A percentile compares a stretch with the other conserved stretches of the same genome.
These are phyloP conservation scores for Prunella vulgaris DNA, from an alignment of 257 asterid species.

Conservation along the genomic window DNA sequence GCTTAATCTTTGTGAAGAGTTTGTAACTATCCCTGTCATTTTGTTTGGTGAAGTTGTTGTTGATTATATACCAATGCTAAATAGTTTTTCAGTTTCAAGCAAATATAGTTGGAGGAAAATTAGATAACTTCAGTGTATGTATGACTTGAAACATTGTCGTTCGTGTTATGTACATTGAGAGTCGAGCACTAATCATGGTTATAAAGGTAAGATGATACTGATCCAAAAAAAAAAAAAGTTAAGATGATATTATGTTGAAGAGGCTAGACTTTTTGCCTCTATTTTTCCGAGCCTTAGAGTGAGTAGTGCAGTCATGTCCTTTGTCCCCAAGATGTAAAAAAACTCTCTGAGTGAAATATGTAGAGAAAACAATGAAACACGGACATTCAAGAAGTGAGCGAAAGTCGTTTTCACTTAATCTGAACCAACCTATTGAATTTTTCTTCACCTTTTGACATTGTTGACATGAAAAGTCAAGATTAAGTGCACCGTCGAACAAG, in stretches of 20 bases:
- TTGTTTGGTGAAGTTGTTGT: background rate
- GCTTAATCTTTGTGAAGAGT: background rate
- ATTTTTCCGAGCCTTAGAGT: too few species aligned
- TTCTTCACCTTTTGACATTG: background rate
- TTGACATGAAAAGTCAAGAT: background rate
- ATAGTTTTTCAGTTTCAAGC: background rate
- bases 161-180: background rate
- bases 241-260: background rate
- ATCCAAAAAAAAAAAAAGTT: too few species aligned
- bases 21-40: background rate
- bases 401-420: conserved; percentile 11
- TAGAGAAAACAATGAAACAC: background rate
- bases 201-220: background rate
- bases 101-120: conserved; percentile 5
- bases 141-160: background rate
- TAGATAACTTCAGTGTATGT: background rate
- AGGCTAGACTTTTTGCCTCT: background rate
- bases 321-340: background rate
- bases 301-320: too few species aligned
- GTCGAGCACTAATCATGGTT: background rate
- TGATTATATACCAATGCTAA: background rate
- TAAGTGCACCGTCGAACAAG: background rate
- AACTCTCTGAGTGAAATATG: background rate
- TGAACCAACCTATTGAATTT: conserved; percentile 7
- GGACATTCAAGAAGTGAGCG: background rate